Percentiles rank a stretch among this genome's conserved stretches.
phyloP scores from a whole-genome alignment of 2,329 filamentous ascomycete genomes.

The Didymella pinodella region DNA sequence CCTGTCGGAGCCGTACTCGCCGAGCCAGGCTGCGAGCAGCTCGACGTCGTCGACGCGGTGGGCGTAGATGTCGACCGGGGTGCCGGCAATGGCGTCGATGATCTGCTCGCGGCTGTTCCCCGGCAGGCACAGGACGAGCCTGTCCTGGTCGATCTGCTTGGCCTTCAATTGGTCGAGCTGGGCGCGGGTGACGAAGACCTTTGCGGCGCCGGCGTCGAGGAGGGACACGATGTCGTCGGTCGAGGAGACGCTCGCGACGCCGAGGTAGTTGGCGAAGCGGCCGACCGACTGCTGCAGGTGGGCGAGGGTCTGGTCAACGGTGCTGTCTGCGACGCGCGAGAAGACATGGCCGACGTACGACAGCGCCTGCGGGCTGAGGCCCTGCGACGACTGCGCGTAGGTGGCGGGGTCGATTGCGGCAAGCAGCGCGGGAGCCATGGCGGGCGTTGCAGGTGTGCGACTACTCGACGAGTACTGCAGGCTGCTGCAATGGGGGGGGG shows the following conservation, averaged over 20 bases:
- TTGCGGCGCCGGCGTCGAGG: conserved; percentile 84
- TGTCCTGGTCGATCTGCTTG: conserved; percentile 61
- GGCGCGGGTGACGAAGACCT: conserved; percentile 78
- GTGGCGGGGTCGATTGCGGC: conserved; percentile 58
- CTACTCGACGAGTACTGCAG: background rate
- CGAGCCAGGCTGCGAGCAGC: conserved; percentile 55
- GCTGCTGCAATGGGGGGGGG: background rate
- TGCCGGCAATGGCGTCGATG: conserved; percentile 51
- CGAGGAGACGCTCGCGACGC: conserved; percentile 73
- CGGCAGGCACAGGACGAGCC: conserved; percentile 64
- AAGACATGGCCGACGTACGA: conserved; percentile 67
- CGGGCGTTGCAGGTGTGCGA: conserved; percentile 11
- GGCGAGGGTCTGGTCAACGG: conserved; percentile 56
- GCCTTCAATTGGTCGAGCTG: conserved; percentile 67
- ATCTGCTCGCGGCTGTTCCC: conserved; percentile 54
- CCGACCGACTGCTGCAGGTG: conserved; percentile 67
- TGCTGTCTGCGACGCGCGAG: conserved; percentile 59
- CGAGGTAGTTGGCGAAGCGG: conserved; percentile 72
- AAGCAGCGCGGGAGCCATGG: conserved; percentile 57
- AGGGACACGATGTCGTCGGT: conserved; percentile 78
- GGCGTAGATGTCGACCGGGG: conserved; percentile 56
- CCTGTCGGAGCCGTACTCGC: conserved; percentile 58
- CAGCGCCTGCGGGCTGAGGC: conserved; percentile 60
- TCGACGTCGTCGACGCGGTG: conserved; percentile 55
- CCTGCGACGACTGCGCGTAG: conserved; percentile 56